Evolutionary conservation across 495 filamentous ascomycete genomes (phyloP).

Genomic region (Neurospora sp.): DNA sequence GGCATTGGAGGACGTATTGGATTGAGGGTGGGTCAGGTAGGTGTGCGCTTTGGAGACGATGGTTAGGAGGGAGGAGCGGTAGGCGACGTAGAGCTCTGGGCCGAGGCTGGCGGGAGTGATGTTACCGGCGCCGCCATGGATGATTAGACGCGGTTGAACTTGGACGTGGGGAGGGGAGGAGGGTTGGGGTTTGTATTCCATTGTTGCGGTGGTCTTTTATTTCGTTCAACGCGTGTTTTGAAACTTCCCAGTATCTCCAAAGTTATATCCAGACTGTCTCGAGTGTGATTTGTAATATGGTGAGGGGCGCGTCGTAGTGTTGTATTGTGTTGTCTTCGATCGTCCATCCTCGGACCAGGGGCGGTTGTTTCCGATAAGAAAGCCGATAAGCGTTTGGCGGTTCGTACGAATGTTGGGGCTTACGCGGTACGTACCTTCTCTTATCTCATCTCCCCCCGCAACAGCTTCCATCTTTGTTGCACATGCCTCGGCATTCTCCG

Average conservation of each 20-base stretch:
- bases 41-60: slow-evolving; percentile 35
- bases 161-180: background rate
- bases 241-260: background rate
- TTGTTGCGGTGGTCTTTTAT: background rate
- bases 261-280: background rate
- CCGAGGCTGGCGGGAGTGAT: slow-evolving; percentile 61
- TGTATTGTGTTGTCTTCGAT: background rate
- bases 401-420: background rate
- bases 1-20: too few relatives aligned
- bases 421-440: background rate
- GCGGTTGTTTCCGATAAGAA: background rate
- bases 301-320: background rate
- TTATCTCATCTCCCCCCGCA: background rate
- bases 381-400: background rate
- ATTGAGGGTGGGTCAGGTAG: slow-evolving; percentile 25
- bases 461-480: background rate
- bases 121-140: slow-evolving; percentile 85
- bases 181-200: slow-evolving; percentile 23
- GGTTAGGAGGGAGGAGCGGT: slow-evolving; percentile 52
- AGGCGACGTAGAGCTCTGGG: slow-evolving; percentile 46
- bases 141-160: slow-evolving; percentile 58
- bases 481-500: background rate
- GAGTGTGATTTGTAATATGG: background rate
- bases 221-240: background rate
- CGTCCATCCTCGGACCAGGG: background rate